Percentiles rank a stretch among this genome's conserved stretches.
phyloP scores from a whole-genome alignment of 2,329 filamentous ascomycete species.

The Didymella glomerata region DNA sequence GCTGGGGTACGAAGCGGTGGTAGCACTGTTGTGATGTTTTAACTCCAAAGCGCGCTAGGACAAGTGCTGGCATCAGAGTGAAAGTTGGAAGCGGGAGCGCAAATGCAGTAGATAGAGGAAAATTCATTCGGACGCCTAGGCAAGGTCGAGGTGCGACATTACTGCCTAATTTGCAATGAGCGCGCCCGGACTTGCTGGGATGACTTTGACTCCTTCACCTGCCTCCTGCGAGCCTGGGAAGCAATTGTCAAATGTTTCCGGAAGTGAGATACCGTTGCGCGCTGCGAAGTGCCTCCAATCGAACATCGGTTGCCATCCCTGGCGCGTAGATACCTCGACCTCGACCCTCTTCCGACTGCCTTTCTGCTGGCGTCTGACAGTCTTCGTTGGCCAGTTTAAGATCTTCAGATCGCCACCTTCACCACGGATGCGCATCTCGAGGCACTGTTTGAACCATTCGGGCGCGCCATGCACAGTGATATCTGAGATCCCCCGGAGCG shows the following conservation, averaged over 20 bases:
- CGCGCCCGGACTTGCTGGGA: too few species aligned
- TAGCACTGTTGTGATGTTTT: too few species aligned
- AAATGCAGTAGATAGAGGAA: too few species aligned
- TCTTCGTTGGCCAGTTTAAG: background rate
- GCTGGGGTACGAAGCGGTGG: too few species aligned
- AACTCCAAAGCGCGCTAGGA: too few species aligned
- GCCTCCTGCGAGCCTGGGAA: background rate
- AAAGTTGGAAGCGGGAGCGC: too few species aligned
- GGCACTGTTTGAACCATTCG: background rate
- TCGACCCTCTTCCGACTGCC: background rate
- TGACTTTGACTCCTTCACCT: background rate
- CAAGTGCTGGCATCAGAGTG: too few species aligned
- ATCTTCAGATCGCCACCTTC: background rate
- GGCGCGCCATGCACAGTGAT: background rate
- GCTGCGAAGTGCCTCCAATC: conserved; percentile 1
- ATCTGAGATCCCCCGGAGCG: background rate
- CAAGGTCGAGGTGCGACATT: too few species aligned
- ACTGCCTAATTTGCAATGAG: background rate
- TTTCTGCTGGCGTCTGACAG: background rate
- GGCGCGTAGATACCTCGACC: background rate
- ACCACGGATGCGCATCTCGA: background rate
- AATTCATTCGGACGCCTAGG: too few species aligned
- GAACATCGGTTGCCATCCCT: background rate
- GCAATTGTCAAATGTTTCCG: background rate
- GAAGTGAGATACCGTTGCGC: background rate